These are phyloP conservation scores for Penicillium flavigenum DNA, from an alignment of 495 filamentous ascomycete species.

Conservation along the genomic window DNA sequence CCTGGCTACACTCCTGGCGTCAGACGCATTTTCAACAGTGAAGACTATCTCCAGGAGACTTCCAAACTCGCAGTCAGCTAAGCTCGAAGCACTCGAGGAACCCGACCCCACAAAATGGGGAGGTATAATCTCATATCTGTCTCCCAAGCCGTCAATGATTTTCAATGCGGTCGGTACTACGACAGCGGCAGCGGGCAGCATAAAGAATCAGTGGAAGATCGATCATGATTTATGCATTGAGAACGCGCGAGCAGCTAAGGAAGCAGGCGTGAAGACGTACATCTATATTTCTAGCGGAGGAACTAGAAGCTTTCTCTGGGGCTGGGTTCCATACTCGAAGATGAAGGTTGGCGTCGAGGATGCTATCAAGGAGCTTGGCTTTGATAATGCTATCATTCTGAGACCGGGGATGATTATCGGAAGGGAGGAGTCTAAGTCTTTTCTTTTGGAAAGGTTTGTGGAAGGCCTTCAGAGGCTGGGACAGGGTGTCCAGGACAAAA, in stretches of 20 bases:
- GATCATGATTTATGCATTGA: conserved; percentile 50
- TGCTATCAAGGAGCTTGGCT: conserved; percentile 37
- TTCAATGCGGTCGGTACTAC: conserved; percentile 52
- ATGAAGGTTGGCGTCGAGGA: conserved; percentile 46
- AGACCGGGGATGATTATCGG: conserved; percentile 43
- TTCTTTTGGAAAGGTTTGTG: conserved; percentile 30
- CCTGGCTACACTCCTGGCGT: conserved; percentile 52
- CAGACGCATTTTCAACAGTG: conserved; percentile 43
- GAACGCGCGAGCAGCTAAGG: conserved; percentile 49
- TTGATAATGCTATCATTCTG: conserved; percentile 40
- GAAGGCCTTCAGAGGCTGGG: conserved; percentile 27
- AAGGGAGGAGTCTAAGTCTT: conserved; percentile 31
- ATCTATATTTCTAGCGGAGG: conserved; percentile 48
- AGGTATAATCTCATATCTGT: conserved; percentile 32
- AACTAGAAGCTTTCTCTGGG: conserved; percentile 28
- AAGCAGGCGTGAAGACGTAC: conserved; percentile 49
- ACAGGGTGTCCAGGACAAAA: conserved; percentile 32
- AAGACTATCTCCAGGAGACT: conserved; percentile 58
- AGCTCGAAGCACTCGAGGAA: conserved; percentile 43
- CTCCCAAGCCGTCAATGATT: conserved; percentile 40
- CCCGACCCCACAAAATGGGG: conserved; percentile 38
- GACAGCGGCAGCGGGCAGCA: conserved; percentile 41
- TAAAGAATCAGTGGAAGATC: conserved; percentile 51
- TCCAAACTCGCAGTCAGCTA: conserved; percentile 45
- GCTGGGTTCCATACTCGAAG: conserved; percentile 35